Evolutionary conservation across 1,284 basidiomycete genomes (phyloP).

Genomic region (Cryptococcus floricola): DNA sequence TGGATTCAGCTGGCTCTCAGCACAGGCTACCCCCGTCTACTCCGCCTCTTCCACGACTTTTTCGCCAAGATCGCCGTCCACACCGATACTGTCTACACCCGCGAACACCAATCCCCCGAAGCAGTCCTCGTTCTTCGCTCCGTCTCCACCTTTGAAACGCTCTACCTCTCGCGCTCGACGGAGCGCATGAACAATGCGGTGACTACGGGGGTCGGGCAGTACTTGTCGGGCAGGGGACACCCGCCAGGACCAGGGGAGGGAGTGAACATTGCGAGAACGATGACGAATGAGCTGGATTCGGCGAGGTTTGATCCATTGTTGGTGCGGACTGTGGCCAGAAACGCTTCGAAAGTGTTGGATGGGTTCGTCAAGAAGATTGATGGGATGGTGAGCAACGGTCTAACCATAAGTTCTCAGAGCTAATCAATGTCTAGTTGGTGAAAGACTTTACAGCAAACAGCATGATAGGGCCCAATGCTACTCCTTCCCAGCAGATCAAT

Average conservation of each 20-base stretch:
- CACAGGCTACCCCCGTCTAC: conserved; percentile 73
- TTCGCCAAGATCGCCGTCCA: conserved; percentile 91
- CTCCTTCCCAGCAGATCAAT: conserved; percentile 71
- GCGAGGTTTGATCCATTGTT: conserved; percentile 89
- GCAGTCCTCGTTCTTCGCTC: conserved; percentile 81
- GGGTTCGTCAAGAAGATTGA: conserved; percentile 62
- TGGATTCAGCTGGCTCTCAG: conserved; percentile 82
- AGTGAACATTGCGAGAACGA: conserved; percentile 64
- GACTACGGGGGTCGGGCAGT: conserved; percentile 60
- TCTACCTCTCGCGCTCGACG: conserved; percentile 79
- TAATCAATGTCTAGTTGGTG: conserved; percentile 55
- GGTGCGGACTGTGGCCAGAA: conserved; percentile 70
- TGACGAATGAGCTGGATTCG: conserved; percentile 86
- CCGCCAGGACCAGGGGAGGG: conserved; percentile 75
- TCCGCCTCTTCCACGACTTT: conserved; percentile 91
- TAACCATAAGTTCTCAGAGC: background rate
- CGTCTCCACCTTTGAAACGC: conserved; percentile 71
- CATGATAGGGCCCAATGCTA: conserved; percentile 70
- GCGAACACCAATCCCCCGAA: conserved; percentile 81
- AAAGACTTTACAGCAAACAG: conserved; percentile 72
- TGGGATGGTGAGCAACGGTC: conserved; percentile 56
- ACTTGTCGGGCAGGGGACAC: conserved; percentile 57
- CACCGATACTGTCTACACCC: conserved; percentile 85
- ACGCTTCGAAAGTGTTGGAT: conserved; percentile 64
- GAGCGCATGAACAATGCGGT: conserved; percentile 75